Conservation (phyloP, 2,329 filamentous ascomycete species). For the Cordyceps cicadae region DNA sequence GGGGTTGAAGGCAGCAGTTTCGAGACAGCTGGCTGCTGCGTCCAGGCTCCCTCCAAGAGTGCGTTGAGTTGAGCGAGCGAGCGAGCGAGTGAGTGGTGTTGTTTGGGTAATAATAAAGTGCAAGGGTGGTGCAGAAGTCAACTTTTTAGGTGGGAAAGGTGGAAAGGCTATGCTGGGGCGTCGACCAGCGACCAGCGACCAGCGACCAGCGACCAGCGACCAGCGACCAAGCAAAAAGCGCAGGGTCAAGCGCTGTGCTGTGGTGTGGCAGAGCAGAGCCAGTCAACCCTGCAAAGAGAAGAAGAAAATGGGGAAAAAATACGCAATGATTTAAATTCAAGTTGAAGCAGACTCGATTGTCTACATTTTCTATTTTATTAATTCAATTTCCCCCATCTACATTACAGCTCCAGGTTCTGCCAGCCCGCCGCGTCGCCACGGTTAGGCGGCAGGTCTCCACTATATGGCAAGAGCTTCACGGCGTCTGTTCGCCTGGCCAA, state of each 20-base stretch:
- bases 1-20: neutral
- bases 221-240: constrained; percentile 1
- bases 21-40: neutral
- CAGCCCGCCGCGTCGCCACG: neutral
- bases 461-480: constrained; percentile 5
- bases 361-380: neutral
- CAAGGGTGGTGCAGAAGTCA: neutral
- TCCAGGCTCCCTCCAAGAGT: neutral
- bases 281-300: too few relatives aligned
- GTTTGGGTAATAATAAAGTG: neutral
- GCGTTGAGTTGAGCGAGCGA: neutral
- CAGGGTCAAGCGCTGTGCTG: neutral
- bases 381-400: too few relatives aligned
- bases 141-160: constrained; percentile 3
- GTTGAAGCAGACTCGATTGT: neutral
- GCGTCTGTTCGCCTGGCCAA: neutral
- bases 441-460: constrained; percentile 9
- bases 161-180: too few relatives aligned
- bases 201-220: too few relatives aligned
- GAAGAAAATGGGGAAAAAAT: too few relatives aligned
- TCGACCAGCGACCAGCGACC: too few relatives aligned
- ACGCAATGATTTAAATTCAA: too few relatives aligned
- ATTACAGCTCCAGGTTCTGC: too few relatives aligned
- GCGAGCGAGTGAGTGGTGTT: neutral
- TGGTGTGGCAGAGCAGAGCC: too few relatives aligned